Conservation (phyloP, 2,329 filamentous ascomycete genomes). For the Diaporthe citriasiana region DNA sequence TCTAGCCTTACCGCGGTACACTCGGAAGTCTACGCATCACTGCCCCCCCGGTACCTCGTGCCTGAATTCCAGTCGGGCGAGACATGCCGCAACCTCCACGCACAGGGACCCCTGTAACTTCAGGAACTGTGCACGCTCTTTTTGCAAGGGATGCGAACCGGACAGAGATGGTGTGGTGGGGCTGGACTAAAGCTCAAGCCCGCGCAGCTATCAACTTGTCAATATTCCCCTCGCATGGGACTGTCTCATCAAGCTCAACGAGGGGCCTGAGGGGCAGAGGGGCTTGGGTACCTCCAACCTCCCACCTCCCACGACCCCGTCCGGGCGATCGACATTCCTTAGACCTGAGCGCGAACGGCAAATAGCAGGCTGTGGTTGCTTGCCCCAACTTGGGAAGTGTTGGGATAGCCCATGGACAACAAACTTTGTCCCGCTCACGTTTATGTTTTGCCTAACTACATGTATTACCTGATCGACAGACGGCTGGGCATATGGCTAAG, state of each 20-base stretch:
- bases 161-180: constrained; percentile 27
- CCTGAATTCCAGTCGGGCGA: constrained; percentile 27
- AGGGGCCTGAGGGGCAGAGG: constrained; percentile 6
- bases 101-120: constrained; percentile 13
- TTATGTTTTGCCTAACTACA: too few species aligned
- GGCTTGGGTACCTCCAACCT: neutral
- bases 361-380: constrained; percentile 1
- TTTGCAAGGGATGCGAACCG: constrained; percentile 10
- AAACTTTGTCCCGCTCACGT: neutral
- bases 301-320: neutral
- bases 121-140: constrained; percentile 15
- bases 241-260: constrained; percentile 20
- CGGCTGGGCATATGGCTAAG: neutral
- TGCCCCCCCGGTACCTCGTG: neutral
- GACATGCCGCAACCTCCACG: constrained; percentile 18
- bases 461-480: neutral
- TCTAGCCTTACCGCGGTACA: neutral
- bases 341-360: constrained; percentile 17
- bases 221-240: constrained; percentile 15
- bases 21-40: constrained; percentile 27
- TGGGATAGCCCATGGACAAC: neutral
- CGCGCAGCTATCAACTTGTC: constrained; percentile 15
- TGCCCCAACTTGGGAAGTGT: constrained; percentile 3
- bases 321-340: constrained; percentile 22
- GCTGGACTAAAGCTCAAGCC: constrained; percentile 9